A percentile compares a stretch with the other conserved stretches of the same genome.
These are phyloP conservation scores for Pontederia paniculata DNA, from an alignment of 176 grass and related monocot genomes.

Conservation along the genomic window DNA sequence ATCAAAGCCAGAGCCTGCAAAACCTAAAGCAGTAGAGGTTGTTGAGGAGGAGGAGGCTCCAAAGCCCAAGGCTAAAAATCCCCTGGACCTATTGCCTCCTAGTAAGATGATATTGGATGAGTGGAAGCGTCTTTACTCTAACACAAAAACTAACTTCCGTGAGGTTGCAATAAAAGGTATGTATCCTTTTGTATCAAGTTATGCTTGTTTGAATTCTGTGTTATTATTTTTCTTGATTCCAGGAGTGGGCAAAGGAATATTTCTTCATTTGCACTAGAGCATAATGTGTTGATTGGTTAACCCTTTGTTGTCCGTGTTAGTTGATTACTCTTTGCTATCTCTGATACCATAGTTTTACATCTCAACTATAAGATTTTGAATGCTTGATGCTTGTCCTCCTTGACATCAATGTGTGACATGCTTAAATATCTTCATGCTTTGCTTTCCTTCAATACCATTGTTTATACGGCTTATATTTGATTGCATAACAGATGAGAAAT, in stretches of 20 bases:
- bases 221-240: background rate
- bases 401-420: too few relatives aligned
- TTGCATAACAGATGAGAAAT: too few relatives aligned
- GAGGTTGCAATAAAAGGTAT: slow-evolving; percentile 89
- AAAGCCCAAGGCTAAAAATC: slow-evolving; percentile 73
- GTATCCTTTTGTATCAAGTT: background rate
- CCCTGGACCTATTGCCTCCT: slow-evolving; percentile 69
- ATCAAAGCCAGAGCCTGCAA: slow-evolving; percentile 40
- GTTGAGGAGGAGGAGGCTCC: slow-evolving; percentile 56
- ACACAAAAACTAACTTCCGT: slow-evolving; percentile 79
- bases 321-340: too few relatives aligned
- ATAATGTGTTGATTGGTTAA: too few relatives aligned
- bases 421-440: background rate
- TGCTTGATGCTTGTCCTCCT: too few relatives aligned
- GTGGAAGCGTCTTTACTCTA: slow-evolving; percentile 85
- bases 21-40: slow-evolving; percentile 34
- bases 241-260: too few relatives aligned
- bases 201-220: background rate
- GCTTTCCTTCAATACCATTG: background rate
- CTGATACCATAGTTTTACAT: too few relatives aligned
- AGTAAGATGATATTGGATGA: slow-evolving; percentile 92
- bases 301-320: too few relatives aligned
- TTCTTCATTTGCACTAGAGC: too few relatives aligned
- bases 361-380: too few relatives aligned
- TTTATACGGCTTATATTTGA: background rate